Percentiles rank a stretch among this genome's conserved stretches.
Conservation (phyloP, 805 yeast species). For the Saturnispora hagleri region DNA sequence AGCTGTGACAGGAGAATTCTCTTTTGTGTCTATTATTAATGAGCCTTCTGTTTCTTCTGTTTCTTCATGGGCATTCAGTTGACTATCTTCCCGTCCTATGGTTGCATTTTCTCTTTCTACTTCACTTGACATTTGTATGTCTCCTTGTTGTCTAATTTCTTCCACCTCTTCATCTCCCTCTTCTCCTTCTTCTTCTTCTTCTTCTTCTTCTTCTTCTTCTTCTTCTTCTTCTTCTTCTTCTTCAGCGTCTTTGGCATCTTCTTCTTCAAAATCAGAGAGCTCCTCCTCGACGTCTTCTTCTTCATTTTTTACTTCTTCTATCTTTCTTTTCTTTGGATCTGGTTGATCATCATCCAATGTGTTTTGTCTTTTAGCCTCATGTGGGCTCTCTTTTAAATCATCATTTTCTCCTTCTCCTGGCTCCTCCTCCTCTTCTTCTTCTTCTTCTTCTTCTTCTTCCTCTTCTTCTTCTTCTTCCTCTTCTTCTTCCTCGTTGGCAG, state of each 20-base stretch:
- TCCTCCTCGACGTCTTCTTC: constrained; percentile 35
- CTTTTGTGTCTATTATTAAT: constrained; percentile 11
- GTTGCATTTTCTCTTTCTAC: background rate
- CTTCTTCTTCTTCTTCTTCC: constrained; percentile 30
- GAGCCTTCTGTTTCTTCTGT: constrained; percentile 11
- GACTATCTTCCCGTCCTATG: background rate
- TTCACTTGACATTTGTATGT: background rate
- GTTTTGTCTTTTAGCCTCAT: constrained; percentile 31
- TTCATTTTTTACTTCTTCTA: constrained; percentile 19
- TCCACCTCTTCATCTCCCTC: constrained; percentile 14
- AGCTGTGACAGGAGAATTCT: constrained; percentile 7
- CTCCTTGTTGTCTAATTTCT: constrained; percentile 10
- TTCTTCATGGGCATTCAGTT: constrained; percentile 11
- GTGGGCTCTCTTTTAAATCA: constrained; percentile 32
- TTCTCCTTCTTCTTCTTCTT: constrained; percentile 13
- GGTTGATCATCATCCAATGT: constrained; percentile 34
- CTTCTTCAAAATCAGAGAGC: constrained; percentile 28
- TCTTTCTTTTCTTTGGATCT: constrained; percentile 25
- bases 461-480: constrained; percentile 35
- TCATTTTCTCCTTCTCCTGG: constrained; percentile 20
- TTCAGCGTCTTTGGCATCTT: constrained; percentile 20
- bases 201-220: constrained; percentile 13
- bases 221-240: constrained; percentile 16
- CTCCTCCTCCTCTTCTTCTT: constrained; percentile 18
- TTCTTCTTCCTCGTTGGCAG: constrained; percentile 33